Conservation (phyloP, 225 moss, liverwort and hornwort genomes). For the Anthoceros angustus region DNA sequence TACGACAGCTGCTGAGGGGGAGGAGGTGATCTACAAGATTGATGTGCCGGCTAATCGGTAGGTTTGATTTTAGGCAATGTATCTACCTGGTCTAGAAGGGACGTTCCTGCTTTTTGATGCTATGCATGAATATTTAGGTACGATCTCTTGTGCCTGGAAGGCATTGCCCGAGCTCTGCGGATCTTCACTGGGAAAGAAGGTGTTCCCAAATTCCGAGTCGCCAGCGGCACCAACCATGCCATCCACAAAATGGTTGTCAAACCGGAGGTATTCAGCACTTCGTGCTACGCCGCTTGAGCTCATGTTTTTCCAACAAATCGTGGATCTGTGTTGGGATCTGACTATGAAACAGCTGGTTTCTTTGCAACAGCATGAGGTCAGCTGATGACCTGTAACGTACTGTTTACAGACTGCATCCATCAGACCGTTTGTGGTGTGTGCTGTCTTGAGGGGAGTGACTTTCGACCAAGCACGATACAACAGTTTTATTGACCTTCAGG, state of each 20-base stretch:
- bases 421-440: constrained; percentile 66
- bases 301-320: background rate
- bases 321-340: too few species aligned
- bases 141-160: constrained; percentile 87
- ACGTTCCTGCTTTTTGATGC: background rate
- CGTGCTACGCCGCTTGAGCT: background rate
- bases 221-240: constrained; percentile 24
- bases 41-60: constrained; percentile 96
- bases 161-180: constrained; percentile 65
- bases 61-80: background rate
- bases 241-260: constrained; percentile 65
- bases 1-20: constrained; percentile 37
- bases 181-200: constrained; percentile 65
- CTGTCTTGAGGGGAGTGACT: constrained; percentile 67
- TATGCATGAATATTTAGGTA: constrained; percentile 31
- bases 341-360: too few species aligned
- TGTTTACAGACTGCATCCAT: constrained; percentile 55
- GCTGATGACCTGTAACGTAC: background rate
- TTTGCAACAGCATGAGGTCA: background rate
- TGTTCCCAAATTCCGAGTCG: constrained; percentile 45
- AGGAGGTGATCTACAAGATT: constrained; percentile 86
- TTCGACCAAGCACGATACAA: constrained; percentile 56
- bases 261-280: constrained; percentile 36
- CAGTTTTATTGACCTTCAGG: constrained; percentile 92
- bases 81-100: background rate